These are phyloP conservation scores for Bassia scoparia DNA, from an alignment of 148 eudicot genomes.

Conservation along the genomic window DNA sequence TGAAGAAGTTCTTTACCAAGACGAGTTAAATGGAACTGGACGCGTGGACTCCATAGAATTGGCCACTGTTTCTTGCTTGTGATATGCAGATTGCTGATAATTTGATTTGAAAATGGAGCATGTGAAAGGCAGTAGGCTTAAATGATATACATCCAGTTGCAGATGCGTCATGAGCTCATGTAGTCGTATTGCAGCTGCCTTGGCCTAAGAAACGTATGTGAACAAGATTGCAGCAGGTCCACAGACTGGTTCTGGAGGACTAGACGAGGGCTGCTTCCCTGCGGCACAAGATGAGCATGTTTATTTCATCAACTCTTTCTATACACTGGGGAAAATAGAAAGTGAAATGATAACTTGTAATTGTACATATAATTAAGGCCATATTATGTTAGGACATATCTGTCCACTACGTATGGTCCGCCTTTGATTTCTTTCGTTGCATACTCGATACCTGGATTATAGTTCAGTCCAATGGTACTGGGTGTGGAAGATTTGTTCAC, in stretches of 20 bases:
- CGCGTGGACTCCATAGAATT: slow-evolving; percentile 12
- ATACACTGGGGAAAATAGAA: background rate
- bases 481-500: no score
- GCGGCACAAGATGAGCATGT: background rate
- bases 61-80: background rate
- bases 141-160: background rate
- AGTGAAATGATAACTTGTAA: background rate
- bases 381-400: no score
- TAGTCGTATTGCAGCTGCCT: background rate
- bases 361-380: background rate
- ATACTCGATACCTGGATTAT: no score
- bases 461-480: no score
- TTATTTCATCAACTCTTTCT: background rate
- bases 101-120: background rate
- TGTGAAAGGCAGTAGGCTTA: background rate
- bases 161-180: background rate
- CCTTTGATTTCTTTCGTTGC: no score
- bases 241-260: background rate
- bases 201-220: background rate
- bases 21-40: slow-evolving; percentile 12
- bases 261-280: background rate
- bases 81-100: background rate
- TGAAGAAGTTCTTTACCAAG: slow-evolving; percentile 31
- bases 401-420: no score
- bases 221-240: background rate